Evolutionary conservation across 2,329 filamentous ascomycete genomes (phyloP).

Genomic region (Niveomyces coronatus): DNA sequence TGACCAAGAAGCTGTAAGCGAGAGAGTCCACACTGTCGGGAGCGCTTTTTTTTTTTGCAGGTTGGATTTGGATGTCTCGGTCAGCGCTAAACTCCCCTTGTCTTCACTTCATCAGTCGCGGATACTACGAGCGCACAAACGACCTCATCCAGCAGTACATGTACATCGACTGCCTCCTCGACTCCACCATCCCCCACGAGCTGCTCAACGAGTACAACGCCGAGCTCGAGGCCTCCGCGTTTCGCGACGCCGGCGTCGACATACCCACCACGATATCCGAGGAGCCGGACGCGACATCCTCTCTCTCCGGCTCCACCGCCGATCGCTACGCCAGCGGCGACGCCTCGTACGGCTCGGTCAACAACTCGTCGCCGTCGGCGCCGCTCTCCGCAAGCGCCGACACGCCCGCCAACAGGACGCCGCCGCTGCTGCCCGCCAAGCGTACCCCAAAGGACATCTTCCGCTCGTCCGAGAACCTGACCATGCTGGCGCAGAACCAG

Average conservation of each 20-base stretch:
- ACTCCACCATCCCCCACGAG: conserved; percentile 86
- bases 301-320: conserved; percentile 21
- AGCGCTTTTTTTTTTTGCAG: not conserved
- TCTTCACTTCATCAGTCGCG: conserved; percentile 36
- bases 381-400: conserved; percentile 5
- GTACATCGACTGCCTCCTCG: conserved; percentile 83
- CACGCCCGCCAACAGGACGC: conserved; percentile 6
- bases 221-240: conserved; percentile 44
- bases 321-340: conserved; percentile 13
- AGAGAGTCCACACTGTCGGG: conserved; percentile 3
- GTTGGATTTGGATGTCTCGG: too few species aligned
- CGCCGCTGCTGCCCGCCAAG: conserved; percentile 47
- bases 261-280: conserved; percentile 70
- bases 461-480: conserved; percentile 58
- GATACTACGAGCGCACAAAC: conserved; percentile 87
- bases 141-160: conserved; percentile 82
- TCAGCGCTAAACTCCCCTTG: conserved; percentile 5
- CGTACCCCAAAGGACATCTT: conserved; percentile 82
- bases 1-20: conserved; percentile 60
- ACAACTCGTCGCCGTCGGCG: conserved; percentile 13
- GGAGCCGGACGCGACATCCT: conserved; percentile 38
- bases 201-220: conserved; percentile 79
- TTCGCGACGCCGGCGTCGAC: conserved; percentile 41
- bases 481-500: conserved; percentile 43
- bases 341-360: conserved; percentile 21